Percentiles rank a stretch among this genome's conserved stretches.
Conservation (phyloP, 2,329 filamentous ascomycete genomes). For the Colletotrichum graminicola region DNA sequence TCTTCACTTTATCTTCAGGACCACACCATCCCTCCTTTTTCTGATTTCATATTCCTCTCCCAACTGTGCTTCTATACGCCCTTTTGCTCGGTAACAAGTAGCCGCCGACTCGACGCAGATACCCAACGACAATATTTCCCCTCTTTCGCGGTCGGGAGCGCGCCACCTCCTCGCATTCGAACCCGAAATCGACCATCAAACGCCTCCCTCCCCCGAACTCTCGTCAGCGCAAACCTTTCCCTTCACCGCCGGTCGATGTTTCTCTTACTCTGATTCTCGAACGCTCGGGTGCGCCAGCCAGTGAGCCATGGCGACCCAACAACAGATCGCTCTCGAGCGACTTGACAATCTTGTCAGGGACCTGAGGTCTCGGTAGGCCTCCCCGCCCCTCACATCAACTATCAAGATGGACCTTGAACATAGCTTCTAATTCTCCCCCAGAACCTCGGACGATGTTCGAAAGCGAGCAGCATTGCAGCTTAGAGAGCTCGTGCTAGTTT, state of each 20-base stretch:
- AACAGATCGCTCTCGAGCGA: conserved; percentile 66
- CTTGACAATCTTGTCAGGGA: conserved; percentile 68
- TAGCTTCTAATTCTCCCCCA: conserved; percentile 11
- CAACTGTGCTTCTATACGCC: not conserved
- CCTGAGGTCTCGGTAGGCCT: conserved; percentile 65
- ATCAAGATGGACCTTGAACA: not conserved
- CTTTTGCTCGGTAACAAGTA: too few species aligned
- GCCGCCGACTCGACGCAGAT: not conserved
- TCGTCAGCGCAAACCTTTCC: not conserved
- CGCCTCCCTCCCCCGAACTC: conserved; percentile 2
- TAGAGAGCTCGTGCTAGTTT: conserved; percentile 66
- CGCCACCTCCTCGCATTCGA: not conserved
- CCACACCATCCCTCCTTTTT: conserved; percentile 12
- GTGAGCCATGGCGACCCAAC: conserved; percentile 57
- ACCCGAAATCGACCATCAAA: conserved; percentile 4
- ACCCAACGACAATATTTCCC: not conserved
- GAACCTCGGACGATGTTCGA: conserved; percentile 60
- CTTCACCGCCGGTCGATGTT: conserved; percentile 36
- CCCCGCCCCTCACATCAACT: not conserved
- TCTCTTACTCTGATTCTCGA: conserved; percentile 26
- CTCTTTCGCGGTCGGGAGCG: not conserved
- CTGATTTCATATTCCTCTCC: not conserved
- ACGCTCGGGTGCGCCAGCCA: conserved; percentile 41
- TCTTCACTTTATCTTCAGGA: conserved; percentile 13
- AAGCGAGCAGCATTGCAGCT: conserved; percentile 67